Evolutionary conservation across 1,284 basidiomycete species (phyloP), one percentile per base, ranked within the genome.

Genomic region (Naganishia cerealis): DNA sequence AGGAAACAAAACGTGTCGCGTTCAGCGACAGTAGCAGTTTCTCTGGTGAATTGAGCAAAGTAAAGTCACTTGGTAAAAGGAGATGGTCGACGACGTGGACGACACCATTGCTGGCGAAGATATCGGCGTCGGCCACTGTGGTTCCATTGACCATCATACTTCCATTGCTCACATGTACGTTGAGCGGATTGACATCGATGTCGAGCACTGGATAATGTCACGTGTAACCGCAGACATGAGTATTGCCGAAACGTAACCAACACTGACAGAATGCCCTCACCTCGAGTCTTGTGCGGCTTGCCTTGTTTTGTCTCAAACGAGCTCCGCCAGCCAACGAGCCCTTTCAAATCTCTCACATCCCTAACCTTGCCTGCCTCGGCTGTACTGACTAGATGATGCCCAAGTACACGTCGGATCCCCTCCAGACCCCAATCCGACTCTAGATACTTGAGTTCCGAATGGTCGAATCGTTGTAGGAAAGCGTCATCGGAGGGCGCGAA

Each of bases 61-160:
- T 84, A 55, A 99, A 86, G 39, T 89, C 84, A 0, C 86, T 84
- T 0, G 93, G 91, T 15, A 96, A 79, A 15, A 99, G 86, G 26
- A 99, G 85, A 15, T 86, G 85, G 10, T 90, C 90, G 50, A 99
- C 85, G 54, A 94, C 86, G 79, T 99, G 96, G 24, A 98, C 79
- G 52, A 98, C 96, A 76, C 82, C 94, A 73, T 97, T 97, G n/a
- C 90, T 88, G 2, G 92, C 92, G 73, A 94, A 92, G 54, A 94
- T 87, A 76, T 97, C 93, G 5, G 87, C 85, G 18, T 87, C 82
- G 9, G 87, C 76, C 36, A 93, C 74, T 0, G 70, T 80, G 0
- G 90, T 87, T 33, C 84, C 84, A 56, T 89, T 90, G 48, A 94
- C 83, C 29, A 78, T 83, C 36, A 87, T 84, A 69, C 84, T 84